Percentiles rank a stretch among this genome's conserved stretches.
phyloP scores from a whole-genome alignment of 495 filamentous ascomycete genomes.

The Penicillium egyptiacum region DNA sequence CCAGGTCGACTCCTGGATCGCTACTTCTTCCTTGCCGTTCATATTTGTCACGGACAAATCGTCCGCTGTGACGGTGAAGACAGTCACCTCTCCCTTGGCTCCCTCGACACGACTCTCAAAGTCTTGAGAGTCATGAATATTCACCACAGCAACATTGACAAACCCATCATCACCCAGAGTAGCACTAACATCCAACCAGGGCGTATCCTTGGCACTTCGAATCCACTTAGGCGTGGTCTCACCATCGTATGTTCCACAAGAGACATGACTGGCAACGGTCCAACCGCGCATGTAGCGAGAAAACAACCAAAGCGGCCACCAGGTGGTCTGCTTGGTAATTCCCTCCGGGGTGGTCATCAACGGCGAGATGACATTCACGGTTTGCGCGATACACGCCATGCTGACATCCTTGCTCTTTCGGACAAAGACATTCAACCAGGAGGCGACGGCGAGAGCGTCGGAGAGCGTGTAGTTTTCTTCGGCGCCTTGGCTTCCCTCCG shows the following conservation, averaged over 20 bases:
- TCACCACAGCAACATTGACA: conserved; percentile 66
- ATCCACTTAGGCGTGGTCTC: conserved; percentile 66
- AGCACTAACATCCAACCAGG: conserved; percentile 72
- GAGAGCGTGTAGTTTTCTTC: conserved; percentile 74
- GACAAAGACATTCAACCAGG: conserved; percentile 79
- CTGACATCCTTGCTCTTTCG: conserved; percentile 68
- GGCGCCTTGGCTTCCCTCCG: conserved; percentile 65
- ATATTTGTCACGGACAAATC: conserved; percentile 58
- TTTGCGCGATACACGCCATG: conserved; percentile 82
- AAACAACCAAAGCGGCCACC: conserved; percentile 74
- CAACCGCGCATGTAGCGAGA: conserved; percentile 72
- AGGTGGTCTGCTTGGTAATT: conserved; percentile 70
- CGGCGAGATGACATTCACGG: conserved; percentile 74
- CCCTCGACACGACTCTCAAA: conserved; percentile 59
- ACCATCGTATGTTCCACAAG: conserved; percentile 59
- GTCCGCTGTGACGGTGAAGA: conserved; percentile 61
- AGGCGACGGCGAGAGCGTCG: conserved; percentile 70
- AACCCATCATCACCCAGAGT: conserved; percentile 59
- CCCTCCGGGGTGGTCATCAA: conserved; percentile 67
- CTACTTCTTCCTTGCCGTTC: conserved; percentile 59
- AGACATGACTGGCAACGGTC: conserved; percentile 62
- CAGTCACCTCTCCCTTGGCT: conserved; percentile 43
- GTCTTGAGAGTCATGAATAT: conserved; percentile 59
- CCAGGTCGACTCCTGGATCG: conserved; percentile 60
- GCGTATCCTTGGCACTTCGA: conserved; percentile 60